Evolutionary conservation across 768 basidiomycete genomes (phyloP), one percentile per base, ranked within the genome.

Genomic region (Tulasnella sp.): DNA sequence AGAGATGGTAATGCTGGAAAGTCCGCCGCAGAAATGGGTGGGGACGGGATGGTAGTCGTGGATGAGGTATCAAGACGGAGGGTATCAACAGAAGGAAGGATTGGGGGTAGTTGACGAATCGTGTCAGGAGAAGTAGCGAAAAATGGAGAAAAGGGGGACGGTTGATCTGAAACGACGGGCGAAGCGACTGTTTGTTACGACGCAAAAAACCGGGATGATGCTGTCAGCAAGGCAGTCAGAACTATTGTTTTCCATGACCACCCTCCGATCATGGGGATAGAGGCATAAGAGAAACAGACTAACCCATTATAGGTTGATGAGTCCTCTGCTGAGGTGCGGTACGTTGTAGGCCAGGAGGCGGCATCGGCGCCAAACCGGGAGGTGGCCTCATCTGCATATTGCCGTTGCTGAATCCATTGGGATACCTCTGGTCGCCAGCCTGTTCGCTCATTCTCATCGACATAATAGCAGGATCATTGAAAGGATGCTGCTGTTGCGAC

Each of bases 61-160:
- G 55, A 31, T 7, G 51, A 44, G 1, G 58, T 34, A n/a, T 45
- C 41, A 27, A 53, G n/a, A 24, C 22, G 45, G 22, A 38, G 53
- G 3, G 61, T 34, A 41, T 42, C 56, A 38, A 50, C 24, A 17
- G 48, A 59, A 49, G 49, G 45, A 42, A 44, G 22, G 60, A 49
- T n/a, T 46, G 58, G 41, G 45, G 77, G 71, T 61, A 90, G 74
- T 38, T 86, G 85, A 54, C 87, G 88, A 68, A 90, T 90, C 70
- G 90, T 88, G 67, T 73, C 74, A 73, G 73, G 72, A 67, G 67
- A 68, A 66, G 65, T 65, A 66, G 66, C 66, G 70, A 73, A 72
- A 67, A 72, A 73, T 66, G 72, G 70, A 68, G 65, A 57, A 53
- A 54, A 60, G 60, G 63, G 60, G 50, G 61, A 51, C 66, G 59